These are phyloP conservation scores for Plectranthus barbatus DNA, from an alignment of 257 asterid species.

Conservation along the genomic window DNA sequence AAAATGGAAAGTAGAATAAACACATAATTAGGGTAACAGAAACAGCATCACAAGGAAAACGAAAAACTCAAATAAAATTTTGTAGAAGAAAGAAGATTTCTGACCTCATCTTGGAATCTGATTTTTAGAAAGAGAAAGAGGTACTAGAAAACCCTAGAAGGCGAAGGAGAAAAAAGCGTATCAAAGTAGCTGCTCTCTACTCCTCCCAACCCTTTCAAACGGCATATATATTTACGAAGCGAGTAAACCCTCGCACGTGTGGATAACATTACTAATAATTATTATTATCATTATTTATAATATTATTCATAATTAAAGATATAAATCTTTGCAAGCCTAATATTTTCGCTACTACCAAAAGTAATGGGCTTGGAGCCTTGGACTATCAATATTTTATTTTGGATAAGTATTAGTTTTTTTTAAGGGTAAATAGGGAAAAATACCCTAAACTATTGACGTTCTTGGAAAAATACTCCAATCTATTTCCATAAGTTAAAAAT, in stretches of 20 bases:
- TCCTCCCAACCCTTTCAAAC: constrained; percentile 11
- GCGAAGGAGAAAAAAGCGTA: not conserved
- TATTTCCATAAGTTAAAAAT: too few relatives aligned
- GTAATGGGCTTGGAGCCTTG: too few relatives aligned
- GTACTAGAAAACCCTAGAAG: constrained; percentile 47
- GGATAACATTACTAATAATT: too few relatives aligned
- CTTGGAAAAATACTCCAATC: too few relatives aligned
- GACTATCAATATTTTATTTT: too few relatives aligned
- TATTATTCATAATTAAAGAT: not conserved
- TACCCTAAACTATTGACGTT: too few relatives aligned
- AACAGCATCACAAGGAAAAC: not conserved
- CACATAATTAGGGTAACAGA: not conserved
- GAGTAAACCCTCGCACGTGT: constrained; percentile 24
- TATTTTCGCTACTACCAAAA: too few relatives aligned
- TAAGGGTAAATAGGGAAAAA: too few relatives aligned
- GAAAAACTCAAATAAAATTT: not conserved
- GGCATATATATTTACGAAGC: constrained; percentile 4
- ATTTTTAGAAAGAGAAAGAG: not conserved
- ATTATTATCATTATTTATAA: not conserved
- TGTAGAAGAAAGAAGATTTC: not conserved
- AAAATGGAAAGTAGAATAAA: not conserved
- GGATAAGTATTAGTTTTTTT: too few relatives aligned
- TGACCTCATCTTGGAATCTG: constrained; percentile 47
- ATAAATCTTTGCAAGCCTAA: too few relatives aligned
- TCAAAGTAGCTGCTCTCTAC: not conserved